Evolutionary conservation across 2,329 filamentous ascomycete genomes (phyloP).

Genomic region (Lasiodiplodia citricola): DNA sequence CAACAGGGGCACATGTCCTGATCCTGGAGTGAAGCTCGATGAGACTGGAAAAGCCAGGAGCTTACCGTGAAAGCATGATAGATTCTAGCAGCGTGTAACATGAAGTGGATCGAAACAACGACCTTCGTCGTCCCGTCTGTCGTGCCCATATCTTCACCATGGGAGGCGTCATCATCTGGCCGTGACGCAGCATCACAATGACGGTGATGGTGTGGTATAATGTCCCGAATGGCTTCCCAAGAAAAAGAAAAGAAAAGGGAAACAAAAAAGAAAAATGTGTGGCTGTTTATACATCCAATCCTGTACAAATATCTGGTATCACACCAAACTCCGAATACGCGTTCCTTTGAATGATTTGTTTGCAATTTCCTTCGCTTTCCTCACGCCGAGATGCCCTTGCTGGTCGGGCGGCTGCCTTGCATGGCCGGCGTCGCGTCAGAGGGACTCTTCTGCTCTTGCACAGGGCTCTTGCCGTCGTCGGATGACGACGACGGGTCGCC

Average conservation of each 20-base stretch:
- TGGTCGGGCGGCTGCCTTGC: slow-evolving; percentile 10
- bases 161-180: slow-evolving; percentile 7
- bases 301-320: slow-evolving; percentile 26
- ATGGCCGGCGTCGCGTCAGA: not conserved
- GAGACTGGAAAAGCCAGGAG: not conserved
- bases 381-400: slow-evolving; percentile 24
- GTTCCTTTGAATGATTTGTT: slow-evolving; percentile 15
- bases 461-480: slow-evolving; percentile 11
- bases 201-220: slow-evolving; percentile 17
- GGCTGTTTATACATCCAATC: slow-evolving; percentile 24
- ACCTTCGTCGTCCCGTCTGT: not conserved
- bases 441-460: not conserved
- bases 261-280: slow-evolving; percentile 16
- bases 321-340: slow-evolving; percentile 22
- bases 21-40: not conserved
- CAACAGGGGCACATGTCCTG: not conserved
- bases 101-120: not conserved
- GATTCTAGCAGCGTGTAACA: slow-evolving; percentile 17
- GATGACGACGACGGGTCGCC: slow-evolving; percentile 35
- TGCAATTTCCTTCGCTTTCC: not conserved
- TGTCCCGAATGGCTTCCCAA: slow-evolving; percentile 19
- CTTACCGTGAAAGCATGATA: slow-evolving; percentile 16
- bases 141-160: not conserved
- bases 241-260: not conserved
- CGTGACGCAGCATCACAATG: slow-evolving; percentile 1